Percentiles rank a stretch among this genome's conserved stretches.
Evolutionary conservation across 148 eudicot species (phyloP).

Genomic region (Linanthus parryae): DNA sequence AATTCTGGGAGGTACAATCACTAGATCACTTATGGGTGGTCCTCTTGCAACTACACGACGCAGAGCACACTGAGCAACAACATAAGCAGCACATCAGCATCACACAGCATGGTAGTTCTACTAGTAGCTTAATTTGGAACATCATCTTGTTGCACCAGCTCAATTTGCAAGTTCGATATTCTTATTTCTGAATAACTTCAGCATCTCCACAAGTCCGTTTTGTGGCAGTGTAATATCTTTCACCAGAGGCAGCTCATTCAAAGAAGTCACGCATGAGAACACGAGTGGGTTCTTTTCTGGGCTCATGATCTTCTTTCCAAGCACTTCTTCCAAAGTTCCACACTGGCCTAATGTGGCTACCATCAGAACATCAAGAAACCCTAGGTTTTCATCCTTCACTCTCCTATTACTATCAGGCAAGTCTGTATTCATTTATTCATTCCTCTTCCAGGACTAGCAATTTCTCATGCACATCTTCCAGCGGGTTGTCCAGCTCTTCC

Average conservation of each 20-base stretch:
- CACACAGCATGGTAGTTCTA: too few relatives aligned
- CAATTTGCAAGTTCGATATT: not conserved
- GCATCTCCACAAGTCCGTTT: slow-evolving; percentile 13
- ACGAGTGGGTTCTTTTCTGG: slow-evolving; percentile 18
- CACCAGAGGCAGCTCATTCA: slow-evolving; percentile 17
- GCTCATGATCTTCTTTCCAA: slow-evolving; percentile 15
- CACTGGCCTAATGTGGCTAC: slow-evolving; percentile 9
- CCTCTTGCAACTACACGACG: too few relatives aligned
- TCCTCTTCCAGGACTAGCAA: not conserved
- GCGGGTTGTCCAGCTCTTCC: too few relatives aligned
- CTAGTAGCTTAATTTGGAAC: too few relatives aligned
- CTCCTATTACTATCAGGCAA: slow-evolving; percentile 6
- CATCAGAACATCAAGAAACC: slow-evolving; percentile 24
- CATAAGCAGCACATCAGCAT: too few relatives aligned
- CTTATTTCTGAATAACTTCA: slow-evolving; percentile 1
- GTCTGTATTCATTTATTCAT: not conserved
- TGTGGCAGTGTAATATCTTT: slow-evolving; percentile 19
- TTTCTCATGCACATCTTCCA: too few relatives aligned
- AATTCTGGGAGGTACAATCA: too few relatives aligned
- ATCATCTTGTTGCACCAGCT: too few relatives aligned
- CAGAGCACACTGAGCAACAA: too few relatives aligned
- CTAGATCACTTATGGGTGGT: too few relatives aligned
- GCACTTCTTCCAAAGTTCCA: slow-evolving; percentile 22
- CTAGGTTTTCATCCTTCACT: slow-evolving; percentile 16
- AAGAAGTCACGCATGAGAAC: slow-evolving; percentile 14